Base-by-base conservation (phyloP, 108 stramenopile genomes). In the Pseudonitzschia multiseries region DNA sequence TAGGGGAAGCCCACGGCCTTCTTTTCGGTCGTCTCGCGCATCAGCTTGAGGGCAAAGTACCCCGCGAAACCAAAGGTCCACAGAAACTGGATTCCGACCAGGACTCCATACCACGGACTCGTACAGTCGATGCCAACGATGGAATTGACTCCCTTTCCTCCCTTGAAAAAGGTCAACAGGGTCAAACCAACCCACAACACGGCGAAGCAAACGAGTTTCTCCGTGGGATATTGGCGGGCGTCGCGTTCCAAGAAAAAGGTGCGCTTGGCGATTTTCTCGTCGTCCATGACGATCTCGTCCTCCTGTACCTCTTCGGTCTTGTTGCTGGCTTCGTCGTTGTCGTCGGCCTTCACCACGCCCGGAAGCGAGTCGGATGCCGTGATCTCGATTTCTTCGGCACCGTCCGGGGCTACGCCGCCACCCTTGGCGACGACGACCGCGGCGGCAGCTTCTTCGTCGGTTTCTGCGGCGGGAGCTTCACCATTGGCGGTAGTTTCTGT, bases 141-240 rank as follows among this genome's bases (percentile, higher is more conserved):
- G 21, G 82, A 81, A 22, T 84, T 82, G 20, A 87, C 86, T 27
- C 87, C 89, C 73, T 87, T 87, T 20, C 89, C 89, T n/a, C 87
- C 89, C 61, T 86, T 84, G 33, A 87, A 41, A 36, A 87, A 81
- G 0, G 81, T 84, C 50, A 90, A 70, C 50, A 87, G 50, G 36
- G 81, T 67, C 32, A 90, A 86, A 31, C 85, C 87, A 13, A 78
- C 53, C 87, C 87, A 87, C 4, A 87, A 64, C 1, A 87, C 40
- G 43, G 73, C 12, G 8, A 90, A 70, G 22, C 62, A 79, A 14
- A 76, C 12, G 50, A 90, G 65, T 68, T 90, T 90, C 32, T 86
- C 85, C 17, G 24, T 43, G 24, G 88, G 89, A 43, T 83, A 86
- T 61, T 87, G 87, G 27, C 86, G 78, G 13, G 78, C 51, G 33